These are phyloP conservation scores for Macrolepiota fuliginosa DNA, from an alignment of 768 basidiomycete species.

Conservation along the genomic window DNA sequence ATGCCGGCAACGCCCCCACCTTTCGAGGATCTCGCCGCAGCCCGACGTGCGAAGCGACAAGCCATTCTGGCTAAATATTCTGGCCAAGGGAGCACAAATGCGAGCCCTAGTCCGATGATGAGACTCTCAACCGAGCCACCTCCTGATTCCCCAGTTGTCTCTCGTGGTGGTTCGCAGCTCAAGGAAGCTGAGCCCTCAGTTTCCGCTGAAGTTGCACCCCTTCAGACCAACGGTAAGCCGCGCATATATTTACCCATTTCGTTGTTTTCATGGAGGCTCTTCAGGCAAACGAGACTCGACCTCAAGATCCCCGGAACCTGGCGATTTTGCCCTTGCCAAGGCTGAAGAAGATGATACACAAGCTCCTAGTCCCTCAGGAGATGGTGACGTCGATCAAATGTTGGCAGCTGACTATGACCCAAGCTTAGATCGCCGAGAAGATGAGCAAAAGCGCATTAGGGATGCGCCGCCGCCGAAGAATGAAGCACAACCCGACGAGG, in stretches of 20 bases:
- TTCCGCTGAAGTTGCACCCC: not conserved
- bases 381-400: conserved; percentile 61
- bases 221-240: not conserved
- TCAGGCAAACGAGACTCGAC: conserved; percentile 51
- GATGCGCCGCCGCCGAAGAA: conserved; percentile 27
- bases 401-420: conserved; percentile 92
- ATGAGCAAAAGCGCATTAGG: conserved; percentile 61
- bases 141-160: conserved; percentile 46
- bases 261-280: not conserved
- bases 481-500: conserved; percentile 38
- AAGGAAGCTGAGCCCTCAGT: not conserved
- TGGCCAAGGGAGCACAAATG: conserved; percentile 43
- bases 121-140: conserved; percentile 77
- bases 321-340: conserved; percentile 68
- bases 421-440: conserved; percentile 75
- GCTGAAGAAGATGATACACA: conserved; percentile 51
- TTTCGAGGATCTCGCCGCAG: conserved; percentile 64
- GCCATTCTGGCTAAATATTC: conserved; percentile 80
- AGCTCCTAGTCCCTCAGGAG: conserved; percentile 33
- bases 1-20: conserved; percentile 26
- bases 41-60: conserved; percentile 67
- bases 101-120: conserved; percentile 58
- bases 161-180: conserved; percentile 41
- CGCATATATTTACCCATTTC: not conserved
- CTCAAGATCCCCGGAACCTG: conserved; percentile 58